A percentile compares a stretch with the other conserved stretches of the same genome.
Conservation (phyloP, 495 filamentous ascomycete genomes). For the Cercophora samala region DNA sequence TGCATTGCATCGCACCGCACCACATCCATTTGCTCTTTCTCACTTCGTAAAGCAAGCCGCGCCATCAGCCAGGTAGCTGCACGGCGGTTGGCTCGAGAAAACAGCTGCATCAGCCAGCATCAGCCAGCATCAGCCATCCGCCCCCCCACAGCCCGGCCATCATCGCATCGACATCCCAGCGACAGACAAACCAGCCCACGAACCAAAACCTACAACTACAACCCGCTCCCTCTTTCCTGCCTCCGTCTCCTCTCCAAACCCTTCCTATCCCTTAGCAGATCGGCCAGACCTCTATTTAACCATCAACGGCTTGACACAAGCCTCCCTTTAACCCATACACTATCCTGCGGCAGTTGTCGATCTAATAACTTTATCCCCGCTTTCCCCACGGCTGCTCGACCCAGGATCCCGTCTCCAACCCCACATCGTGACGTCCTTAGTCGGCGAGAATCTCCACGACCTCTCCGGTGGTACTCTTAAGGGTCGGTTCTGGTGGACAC, state of each 20-base stretch:
- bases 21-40: no score
- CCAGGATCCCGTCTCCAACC: constrained; percentile 5
- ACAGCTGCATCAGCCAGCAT: not conserved
- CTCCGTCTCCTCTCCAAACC: not conserved
- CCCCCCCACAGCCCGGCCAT: not conserved
- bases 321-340: not conserved
- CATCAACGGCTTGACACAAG: not conserved
- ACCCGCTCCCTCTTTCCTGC: not conserved
- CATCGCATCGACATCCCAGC: not conserved
- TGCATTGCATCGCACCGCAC: not conserved
- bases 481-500: not conserved
- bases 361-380: constrained; percentile 7
- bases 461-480: not conserved
- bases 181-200: not conserved
- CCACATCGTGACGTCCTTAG: constrained; percentile 11
- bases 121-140: constrained; percentile 2
- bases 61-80: not conserved
- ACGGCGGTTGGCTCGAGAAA: constrained; percentile 1
- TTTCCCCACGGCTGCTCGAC: constrained; percentile 9
- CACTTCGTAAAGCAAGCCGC: not conserved
- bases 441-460: not conserved
- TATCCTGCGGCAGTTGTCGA: not conserved
- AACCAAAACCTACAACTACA: constrained; percentile 1
- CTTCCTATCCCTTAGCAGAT: not conserved
- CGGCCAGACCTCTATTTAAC: not conserved